Evolutionary conservation across 108 stramenopile genomes (phyloP).

Genomic region (Cyclotella baltica): DNA sequence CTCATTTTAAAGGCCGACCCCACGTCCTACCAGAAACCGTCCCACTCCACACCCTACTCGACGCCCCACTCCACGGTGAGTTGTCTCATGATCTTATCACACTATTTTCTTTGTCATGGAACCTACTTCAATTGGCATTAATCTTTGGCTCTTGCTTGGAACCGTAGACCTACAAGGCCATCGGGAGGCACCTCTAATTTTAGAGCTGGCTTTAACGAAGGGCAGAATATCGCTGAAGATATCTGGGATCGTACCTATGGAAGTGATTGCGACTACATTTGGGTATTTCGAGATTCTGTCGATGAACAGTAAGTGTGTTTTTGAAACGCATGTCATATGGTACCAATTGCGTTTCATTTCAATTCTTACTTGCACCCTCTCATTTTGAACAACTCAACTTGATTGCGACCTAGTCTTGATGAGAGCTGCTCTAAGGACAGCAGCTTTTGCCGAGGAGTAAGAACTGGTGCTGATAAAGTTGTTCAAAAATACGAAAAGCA

Average conservation of each 20-base stretch:
- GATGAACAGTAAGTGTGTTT: background rate
- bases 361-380: too few relatives aligned
- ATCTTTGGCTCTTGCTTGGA: background rate
- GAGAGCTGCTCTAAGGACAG: background rate
- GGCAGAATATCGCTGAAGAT: background rate
- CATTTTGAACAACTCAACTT: too few relatives aligned
- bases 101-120: background rate
- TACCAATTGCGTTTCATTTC: background rate
- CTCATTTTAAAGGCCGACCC: background rate
- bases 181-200: background rate
- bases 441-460: conserved; percentile 3
- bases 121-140: background rate
- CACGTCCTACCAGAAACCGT: background rate
- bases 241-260: conserved; percentile 1
- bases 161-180: too few relatives aligned
- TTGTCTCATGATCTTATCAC: background rate
- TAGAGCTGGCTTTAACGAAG: background rate
- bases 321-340: background rate
- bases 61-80: background rate
- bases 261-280: background rate
- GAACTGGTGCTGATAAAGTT: conserved; percentile 5
- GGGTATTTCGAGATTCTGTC: background rate
- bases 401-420: background rate
- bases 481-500: conserved; percentile 4
- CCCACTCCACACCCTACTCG: background rate